phyloP scores from a whole-genome alignment of 1,139 yeast genomes.

The Casaregolazyma lundiana region DNA sequence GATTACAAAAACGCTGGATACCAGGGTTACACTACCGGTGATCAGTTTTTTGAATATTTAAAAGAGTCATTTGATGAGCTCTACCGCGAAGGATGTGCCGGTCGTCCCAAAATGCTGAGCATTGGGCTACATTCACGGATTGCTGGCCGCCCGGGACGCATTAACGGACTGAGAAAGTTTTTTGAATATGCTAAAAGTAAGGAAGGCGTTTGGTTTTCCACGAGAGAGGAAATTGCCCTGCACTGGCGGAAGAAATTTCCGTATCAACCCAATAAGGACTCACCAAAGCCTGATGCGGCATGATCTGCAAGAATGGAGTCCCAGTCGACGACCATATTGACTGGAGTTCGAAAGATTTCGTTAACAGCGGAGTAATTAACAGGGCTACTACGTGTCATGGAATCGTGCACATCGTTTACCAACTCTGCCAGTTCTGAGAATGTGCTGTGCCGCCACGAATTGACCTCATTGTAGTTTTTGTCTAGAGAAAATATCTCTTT shows the following conservation, averaged over 20 bases:
- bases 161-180: slow-evolving; percentile 35
- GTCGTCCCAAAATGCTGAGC: slow-evolving; percentile 35
- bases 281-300: neutral
- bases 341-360: neutral
- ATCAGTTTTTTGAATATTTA: slow-evolving; percentile 28
- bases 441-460: too few relatives aligned
- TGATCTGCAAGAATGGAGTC: neutral
- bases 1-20: slow-evolving; percentile 34
- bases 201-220: slow-evolving; percentile 38
- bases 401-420: slow-evolving; percentile 3
- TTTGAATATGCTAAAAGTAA: slow-evolving; percentile 35
- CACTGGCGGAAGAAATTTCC: slow-evolving; percentile 31
- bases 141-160: slow-evolving; percentile 38
- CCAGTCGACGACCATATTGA: neutral
- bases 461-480: too few relatives aligned
- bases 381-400: neutral
- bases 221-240: slow-evolving; percentile 37
- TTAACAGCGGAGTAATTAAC: neutral
- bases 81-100: slow-evolving; percentile 35
- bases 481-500: neutral
- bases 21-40: slow-evolving; percentile 23
- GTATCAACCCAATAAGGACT: too few relatives aligned
- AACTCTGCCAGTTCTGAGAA: too few relatives aligned
- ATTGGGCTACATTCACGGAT: slow-evolving; percentile 38
- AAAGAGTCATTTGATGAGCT: slow-evolving; percentile 37